Evolutionary conservation across 306 rosid genomes (phyloP), one percentile per base, ranked within the genome.

Genomic region (Psophocarpus tetragonolobus): DNA sequence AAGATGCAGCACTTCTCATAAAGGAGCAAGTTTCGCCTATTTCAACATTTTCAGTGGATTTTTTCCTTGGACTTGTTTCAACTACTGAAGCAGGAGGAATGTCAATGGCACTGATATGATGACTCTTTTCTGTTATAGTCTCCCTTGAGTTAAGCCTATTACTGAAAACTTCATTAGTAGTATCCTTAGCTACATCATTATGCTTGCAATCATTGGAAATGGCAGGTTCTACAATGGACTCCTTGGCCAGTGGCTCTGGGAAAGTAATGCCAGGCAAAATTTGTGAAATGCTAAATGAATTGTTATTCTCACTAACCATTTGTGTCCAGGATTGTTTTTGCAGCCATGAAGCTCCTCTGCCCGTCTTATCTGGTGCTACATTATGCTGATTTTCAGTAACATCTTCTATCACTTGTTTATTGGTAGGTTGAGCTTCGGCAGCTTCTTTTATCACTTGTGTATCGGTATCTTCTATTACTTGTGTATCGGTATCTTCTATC

Each of bases 261-360:
- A 64, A 81, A 71, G 90, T 68, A 62, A 64, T 58, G 75, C 61
- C 87, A 0, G 91, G 88, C 56, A 91, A 45, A 81, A 89, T 30
- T 53, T 89, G 89, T 17, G 87, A 76, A 61, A 94, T 87, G 88
- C 94, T 90, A 83, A 94, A 94, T 35, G 91, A 78, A 47, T 9
- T 84, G 39, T 51, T 71, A 76, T 61, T 65, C 67, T 80, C 82
- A 29, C 67, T 11, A 47, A 90, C 85, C 85, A 94, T 78, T 80
- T 94, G 92, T 26, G 92, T 92, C 98, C 98, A 94, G 5, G 98
- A 92, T 50, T 83, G 81, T 60, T 87, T 89, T 77, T 77, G 89
- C 83, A 75, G 72, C 98, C 98, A 92, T 5, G 91, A 78, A 74
- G 91, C 53, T 39, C 97, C 98, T 80, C 91, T 87, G 26, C 94